Percentiles rank a stretch among this genome's conserved stretches.
These are phyloP conservation scores for Phytophthora foliorum DNA, from an alignment of 352 stramenopile genomes.

Conservation along the genomic window DNA sequence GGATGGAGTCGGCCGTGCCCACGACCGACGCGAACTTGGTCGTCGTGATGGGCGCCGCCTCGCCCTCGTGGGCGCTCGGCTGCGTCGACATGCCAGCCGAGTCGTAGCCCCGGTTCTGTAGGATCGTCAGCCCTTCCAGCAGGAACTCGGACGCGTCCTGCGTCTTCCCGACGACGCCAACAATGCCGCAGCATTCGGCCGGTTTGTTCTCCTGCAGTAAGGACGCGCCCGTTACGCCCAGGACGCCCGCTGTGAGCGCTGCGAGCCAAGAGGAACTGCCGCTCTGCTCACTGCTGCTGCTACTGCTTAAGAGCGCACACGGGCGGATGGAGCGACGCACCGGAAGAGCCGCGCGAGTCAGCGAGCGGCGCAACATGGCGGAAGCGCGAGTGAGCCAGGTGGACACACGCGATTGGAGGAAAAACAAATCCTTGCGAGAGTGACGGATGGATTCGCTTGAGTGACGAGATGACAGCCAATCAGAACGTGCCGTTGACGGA, in stretches of 20 bases:
- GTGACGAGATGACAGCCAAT: conserved; percentile 1
- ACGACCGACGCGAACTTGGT: conserved; percentile 96
- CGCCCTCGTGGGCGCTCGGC: conserved; percentile 41
- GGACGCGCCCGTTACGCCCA: conserved; percentile 19
- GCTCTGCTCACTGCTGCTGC: conserved; percentile 13
- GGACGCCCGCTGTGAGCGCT: conserved; percentile 25
- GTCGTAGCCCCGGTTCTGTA: conserved; percentile 98
- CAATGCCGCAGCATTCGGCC: conserved; percentile 79
- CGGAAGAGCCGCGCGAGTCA: conserved; percentile 14
- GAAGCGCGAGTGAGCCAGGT: conserved; percentile 24
- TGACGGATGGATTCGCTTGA: background rate
- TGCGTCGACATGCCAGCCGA: conserved; percentile 97
- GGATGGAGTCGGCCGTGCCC: conserved; percentile 94
- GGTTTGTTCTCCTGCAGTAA: conserved; percentile 9
- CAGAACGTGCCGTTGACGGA: background rate
- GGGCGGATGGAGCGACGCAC: conserved; percentile 18
- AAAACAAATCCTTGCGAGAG: conserved; percentile 9
- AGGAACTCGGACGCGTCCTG: conserved; percentile 83
- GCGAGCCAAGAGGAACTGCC: conserved; percentile 21
- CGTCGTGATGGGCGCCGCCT: conserved; percentile 74
- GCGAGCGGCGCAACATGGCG: conserved; percentile 31
- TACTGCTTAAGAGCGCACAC: background rate
- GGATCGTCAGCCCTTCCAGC: conserved; percentile 89
- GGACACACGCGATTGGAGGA: conserved; percentile 35
- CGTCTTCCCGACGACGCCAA: conserved; percentile 77